Base-by-base conservation (phyloP, 1,284 basidiomycete species). In the Volvariella surrecta region DNA sequence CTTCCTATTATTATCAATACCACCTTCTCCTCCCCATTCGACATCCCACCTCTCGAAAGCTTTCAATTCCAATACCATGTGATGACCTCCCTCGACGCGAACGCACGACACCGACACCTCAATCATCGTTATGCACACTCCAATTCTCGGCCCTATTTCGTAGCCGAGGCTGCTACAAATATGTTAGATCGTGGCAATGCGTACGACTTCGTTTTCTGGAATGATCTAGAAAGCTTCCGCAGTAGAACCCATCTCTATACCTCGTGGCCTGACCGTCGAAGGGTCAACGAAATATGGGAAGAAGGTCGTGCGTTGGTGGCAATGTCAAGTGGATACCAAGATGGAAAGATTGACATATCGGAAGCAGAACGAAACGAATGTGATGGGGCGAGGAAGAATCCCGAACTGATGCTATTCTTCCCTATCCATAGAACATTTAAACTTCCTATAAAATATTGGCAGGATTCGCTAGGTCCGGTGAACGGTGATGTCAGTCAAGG, bases 171-270 rank as follows among this genome's bases (percentile, higher is more conserved):
- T 1, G 44, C 73, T 6, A 50, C 55, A 15, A 57, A 59, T 22
- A 28, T 28, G 47, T 40, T 15, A 37, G 21, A 21, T 28, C 42
- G 24, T 18, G 59, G 57, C 1, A 52, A 58, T 39, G 46, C 51
- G 11, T 74, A 70, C 45, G 65, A 70, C 16, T 74, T 70, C 52
- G 70, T 63, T 1, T 76, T 76, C 46, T 77, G 74, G 74, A 64
- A 59, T 19, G 74, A 76, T 48, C 71, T 73, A 4, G 72, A 68
- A 2, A 69, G 70, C 45, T 73, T 76, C 51, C 54, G 72, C n/a
- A 45, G 51, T 7, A 28, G 24, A 28, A 46, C 56, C 2, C 71
- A 75, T 55, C 40, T 45, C 15, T 76, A 68, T 49, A 48, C 42
- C 2, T 41, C 22, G 9, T 76, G 75, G 75, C 75, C 74, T 1